Evolutionary conservation across 176 grass and related monocot genomes (phyloP), one percentile per base, ranked within the genome.

Genomic region (Carex parvula): DNA sequence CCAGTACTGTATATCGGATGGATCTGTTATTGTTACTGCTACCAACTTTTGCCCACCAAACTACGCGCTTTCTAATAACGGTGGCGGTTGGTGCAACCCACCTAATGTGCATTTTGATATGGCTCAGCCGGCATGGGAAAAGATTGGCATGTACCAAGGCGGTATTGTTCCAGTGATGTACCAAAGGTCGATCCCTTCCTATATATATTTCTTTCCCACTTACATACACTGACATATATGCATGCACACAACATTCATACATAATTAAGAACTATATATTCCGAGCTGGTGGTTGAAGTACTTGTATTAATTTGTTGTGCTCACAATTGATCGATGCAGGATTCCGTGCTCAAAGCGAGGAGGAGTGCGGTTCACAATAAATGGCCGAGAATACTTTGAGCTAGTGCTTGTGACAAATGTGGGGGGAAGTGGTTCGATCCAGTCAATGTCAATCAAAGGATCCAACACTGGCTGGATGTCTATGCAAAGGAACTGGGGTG

Each of bases 11-110:
- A 67, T 50, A 15, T 54, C 84, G 0, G 80, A 53, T 13, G 63
- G 42, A 18, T 84, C 88, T 1, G 85, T 87, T 30, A 80, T 54
- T 17, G 41, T 90, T 14, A 90, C 88, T 1, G 88, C 80, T 4
- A 94, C 89, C 59, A 94, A 94, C 77, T 56, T 83, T 18, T 83
- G 81, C 41, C 62, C 81, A 5, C 62, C 81, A 53, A 83, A 83
- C 64, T 69, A 69, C 4, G 81, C 81, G 3, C 81, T 68, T 55
- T 18, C 62, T 21, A 83, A 18, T 1, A 5, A 83, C 4, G 1
- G 56, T 55, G 81, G 81, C 1, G 81, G 81, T 1, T 83, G 81
- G 81, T 83, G 81, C 62, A 83, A 83, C 61, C 81, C 62, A 14
- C 81, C 81, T 30, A 62, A 22, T 17, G 18, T 26, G 13, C 62